phyloP scores from a whole-genome alignment of 2,329 filamentous ascomycete genomes.

The Calonectria hongkongensis region DNA sequence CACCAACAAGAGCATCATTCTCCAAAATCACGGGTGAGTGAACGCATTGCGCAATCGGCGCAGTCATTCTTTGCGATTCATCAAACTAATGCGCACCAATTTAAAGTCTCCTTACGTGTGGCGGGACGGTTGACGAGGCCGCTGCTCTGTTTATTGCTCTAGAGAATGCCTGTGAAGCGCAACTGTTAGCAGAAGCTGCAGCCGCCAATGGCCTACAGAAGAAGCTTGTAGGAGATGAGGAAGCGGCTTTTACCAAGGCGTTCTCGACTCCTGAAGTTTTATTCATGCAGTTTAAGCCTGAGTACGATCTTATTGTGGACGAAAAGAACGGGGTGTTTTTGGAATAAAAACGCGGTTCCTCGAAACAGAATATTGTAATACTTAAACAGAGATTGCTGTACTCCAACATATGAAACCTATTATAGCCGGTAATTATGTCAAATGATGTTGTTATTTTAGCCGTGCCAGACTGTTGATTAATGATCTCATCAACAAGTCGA shows the following conservation, averaged over 20 bases:
- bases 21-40: conserved; percentile 75
- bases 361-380: too few relatives aligned
- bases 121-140: conserved; percentile 78
- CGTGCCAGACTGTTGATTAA: too few relatives aligned
- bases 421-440: too few relatives aligned
- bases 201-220: neutral
- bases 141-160: conserved; percentile 56
- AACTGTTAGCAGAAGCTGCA: neutral
- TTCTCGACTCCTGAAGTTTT: neutral
- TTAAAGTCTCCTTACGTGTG: conserved; percentile 71
- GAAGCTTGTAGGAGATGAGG: neutral
- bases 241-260: neutral
- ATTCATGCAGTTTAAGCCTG: neutral
- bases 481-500: too few relatives aligned
- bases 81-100: neutral
- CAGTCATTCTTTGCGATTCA: too few relatives aligned
- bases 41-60: neutral
- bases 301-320: neutral
- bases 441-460: too few relatives aligned
- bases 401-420: too few relatives aligned
- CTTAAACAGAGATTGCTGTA: too few relatives aligned
- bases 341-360: neutral
- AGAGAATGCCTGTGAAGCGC: neutral
- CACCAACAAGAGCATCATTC: conserved; percentile 70
- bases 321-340: neutral